Evolutionary conservation across 345 rosid species (phyloP).

Genomic region (Hibiscus mutabilis): DNA sequence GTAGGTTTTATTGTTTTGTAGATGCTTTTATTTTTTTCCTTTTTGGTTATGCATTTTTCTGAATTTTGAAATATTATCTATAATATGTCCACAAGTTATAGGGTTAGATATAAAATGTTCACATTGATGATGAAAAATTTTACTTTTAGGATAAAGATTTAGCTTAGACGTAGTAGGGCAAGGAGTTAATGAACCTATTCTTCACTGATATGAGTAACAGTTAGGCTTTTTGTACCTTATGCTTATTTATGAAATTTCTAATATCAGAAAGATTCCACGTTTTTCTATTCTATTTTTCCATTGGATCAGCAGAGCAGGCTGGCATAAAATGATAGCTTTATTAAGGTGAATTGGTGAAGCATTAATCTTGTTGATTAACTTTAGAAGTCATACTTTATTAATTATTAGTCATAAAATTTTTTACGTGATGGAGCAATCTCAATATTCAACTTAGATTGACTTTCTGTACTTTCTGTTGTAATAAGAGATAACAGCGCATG

Average conservation of each 20-base stretch:
- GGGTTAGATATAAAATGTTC: neutral
- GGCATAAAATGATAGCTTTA: constrained; percentile 1
- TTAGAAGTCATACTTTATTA: neutral
- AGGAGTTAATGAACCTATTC: neutral
- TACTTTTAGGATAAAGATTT: neutral
- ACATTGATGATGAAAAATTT: neutral
- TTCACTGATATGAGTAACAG: neutral
- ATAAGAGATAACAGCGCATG: neutral
- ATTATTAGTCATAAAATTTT: neutral
- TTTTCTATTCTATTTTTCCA: neutral
- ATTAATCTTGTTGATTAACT: neutral
- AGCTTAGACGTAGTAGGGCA: neutral
- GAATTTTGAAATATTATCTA: neutral
- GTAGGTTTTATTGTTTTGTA: constrained; percentile 15
- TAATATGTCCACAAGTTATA: neutral
- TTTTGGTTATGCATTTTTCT: neutral
- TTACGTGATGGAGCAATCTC: neutral
- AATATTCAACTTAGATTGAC: neutral
- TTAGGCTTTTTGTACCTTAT: neutral
- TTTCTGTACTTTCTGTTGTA: neutral
- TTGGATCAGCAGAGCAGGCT: neutral
- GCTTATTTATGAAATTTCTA: neutral
- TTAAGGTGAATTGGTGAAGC: too few relatives aligned
- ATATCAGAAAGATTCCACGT: neutral
- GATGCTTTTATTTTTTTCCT: neutral